Conservation (phyloP, 2,329 filamentous ascomycete genomes). For the Eurotiales sp. region DNA sequence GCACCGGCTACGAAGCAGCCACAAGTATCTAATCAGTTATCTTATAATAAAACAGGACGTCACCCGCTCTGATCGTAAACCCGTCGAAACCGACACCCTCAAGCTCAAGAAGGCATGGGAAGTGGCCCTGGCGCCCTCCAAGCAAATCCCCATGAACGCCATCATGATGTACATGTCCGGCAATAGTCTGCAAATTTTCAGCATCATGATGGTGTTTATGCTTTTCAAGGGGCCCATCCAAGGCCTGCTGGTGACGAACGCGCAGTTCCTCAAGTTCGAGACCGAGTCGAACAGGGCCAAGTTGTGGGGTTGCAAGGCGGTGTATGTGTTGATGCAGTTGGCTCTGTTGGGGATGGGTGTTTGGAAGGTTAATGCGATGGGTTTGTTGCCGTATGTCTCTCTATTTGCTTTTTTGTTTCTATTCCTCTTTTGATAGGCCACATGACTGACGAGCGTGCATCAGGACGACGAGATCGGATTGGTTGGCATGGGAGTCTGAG, state of each 20-base stretch:
- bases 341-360: conserved; percentile 78
- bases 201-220: conserved; percentile 99
- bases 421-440: conserved; percentile 22
- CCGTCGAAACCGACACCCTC: conserved; percentile 87
- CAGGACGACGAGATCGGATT: conserved; percentile 92
- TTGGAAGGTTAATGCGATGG: conserved; percentile 98
- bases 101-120: conserved; percentile 99
- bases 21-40: too few species aligned
- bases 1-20: too few species aligned
- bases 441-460: conserved; percentile 21
- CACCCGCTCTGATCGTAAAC: conserved; percentile 55
- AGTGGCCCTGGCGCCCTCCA: conserved; percentile 86
- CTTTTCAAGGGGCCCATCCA: conserved; percentile 94
- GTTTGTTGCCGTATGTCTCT: conserved; percentile 73
- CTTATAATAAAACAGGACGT: not conserved
- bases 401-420: not conserved
- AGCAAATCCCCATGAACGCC: conserved; percentile 93
- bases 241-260: conserved; percentile 76
- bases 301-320: conserved; percentile 77
- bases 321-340: conserved; percentile 84
- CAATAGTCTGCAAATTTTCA: conserved; percentile 97
- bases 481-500: conserved; percentile 90
- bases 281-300: conserved; percentile 70
- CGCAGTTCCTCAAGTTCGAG: conserved; percentile 88
- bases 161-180: conserved; percentile 99